Percentiles rank a stretch among this genome's conserved stretches.
Conservation (phyloP, 768 basidiomycete genomes). For the Postia placenta region DNA sequence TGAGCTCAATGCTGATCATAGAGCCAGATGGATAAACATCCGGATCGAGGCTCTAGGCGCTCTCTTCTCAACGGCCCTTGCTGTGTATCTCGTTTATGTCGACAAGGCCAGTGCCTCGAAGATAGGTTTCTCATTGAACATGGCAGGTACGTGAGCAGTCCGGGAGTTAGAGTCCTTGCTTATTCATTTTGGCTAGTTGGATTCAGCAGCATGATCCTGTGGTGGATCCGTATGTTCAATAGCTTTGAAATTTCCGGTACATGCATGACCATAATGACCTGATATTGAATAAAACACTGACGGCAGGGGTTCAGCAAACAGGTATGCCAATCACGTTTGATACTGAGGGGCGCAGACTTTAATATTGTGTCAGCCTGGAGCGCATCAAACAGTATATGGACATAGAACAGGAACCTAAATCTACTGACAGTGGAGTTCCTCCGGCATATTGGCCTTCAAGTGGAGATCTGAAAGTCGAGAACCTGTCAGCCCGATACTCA, state of each 20-base stretch:
- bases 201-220: conserved; percentile 53
- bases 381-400: conserved; percentile 39
- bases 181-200: conserved; percentile 28
- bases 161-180: neutral
- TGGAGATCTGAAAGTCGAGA: conserved; percentile 37
- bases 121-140: conserved; percentile 33
- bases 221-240: conserved; percentile 42
- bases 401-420: conserved; percentile 41
- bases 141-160: conserved; percentile 30
- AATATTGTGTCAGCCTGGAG: conserved; percentile 21
- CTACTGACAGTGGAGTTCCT: conserved; percentile 30
- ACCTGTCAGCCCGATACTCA: conserved; percentile 36
- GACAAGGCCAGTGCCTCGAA: conserved; percentile 34
- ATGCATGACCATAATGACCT: neutral
- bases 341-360: neutral
- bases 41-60: conserved; percentile 53
- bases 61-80: conserved; percentile 43
- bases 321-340: conserved; percentile 17
- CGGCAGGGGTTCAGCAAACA: conserved; percentile 21
- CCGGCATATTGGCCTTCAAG: conserved; percentile 50
- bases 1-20: neutral
- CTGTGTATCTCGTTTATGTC: conserved; percentile 46
- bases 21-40: conserved; percentile 36
- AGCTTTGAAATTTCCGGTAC: conserved; percentile 39
- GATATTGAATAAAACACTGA: neutral